A percentile compares a stretch with the other conserved stretches of the same genome.
Evolutionary conservation across 768 basidiomycete genomes (phyloP).

Genomic region (Rhizopogon vinicolor): DNA sequence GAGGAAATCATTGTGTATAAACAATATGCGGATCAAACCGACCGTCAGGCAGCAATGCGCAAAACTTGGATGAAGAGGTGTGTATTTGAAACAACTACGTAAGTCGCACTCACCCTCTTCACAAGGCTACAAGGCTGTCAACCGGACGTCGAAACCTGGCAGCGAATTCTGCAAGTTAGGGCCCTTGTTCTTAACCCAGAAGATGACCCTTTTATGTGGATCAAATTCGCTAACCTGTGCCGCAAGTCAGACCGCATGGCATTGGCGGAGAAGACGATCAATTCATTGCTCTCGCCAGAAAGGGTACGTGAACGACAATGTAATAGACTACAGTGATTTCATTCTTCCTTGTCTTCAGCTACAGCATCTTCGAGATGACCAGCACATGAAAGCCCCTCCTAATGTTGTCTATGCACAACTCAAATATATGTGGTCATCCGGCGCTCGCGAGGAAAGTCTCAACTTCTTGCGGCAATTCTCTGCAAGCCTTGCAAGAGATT

Average conservation of each 20-base stretch:
- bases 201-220: constrained; percentile 97
- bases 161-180: constrained; percentile 92
- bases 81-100: constrained; percentile 7
- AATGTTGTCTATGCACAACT: constrained; percentile 95
- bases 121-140: constrained; percentile 89
- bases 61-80: constrained; percentile 98
- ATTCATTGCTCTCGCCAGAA: constrained; percentile 80
- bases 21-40: constrained; percentile 88
- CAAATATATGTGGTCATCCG: constrained; percentile 93
- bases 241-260: constrained; percentile 92
- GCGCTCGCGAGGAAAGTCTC: constrained; percentile 74
- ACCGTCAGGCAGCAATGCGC: constrained; percentile 84
- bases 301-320: constrained; percentile 34
- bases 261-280: constrained; percentile 96
- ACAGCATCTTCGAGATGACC: constrained; percentile 46
- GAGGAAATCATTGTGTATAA: constrained; percentile 98
- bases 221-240: constrained; percentile 97
- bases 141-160: constrained; percentile 99
- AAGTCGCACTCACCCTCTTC: background rate
- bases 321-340: background rate
- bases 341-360: constrained; percentile 18
- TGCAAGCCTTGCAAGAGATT: constrained; percentile 65
- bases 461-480: constrained; percentile 81
- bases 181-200: constrained; percentile 90
- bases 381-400: constrained; percentile 75